Percentiles rank a stretch among this genome's conserved stretches.
Evolutionary conservation across 106 monocot species (phyloP).

Genomic region (Dendrobium nobile): DNA sequence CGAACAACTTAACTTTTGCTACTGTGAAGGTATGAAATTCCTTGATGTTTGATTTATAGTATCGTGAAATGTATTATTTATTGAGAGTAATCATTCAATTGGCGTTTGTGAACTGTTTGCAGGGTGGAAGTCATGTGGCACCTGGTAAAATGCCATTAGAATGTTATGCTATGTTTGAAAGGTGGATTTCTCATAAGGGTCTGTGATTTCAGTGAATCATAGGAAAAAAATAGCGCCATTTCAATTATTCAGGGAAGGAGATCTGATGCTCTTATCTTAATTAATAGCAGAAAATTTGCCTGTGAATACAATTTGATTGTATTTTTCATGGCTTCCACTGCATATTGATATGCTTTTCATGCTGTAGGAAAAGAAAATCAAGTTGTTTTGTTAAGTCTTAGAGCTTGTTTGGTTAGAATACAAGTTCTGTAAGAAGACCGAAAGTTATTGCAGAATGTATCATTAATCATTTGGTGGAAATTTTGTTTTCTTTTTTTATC

Average conservation of each 20-base stretch:
- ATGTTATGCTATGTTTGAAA: slow-evolving; percentile 3
- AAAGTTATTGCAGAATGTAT: too few species aligned
- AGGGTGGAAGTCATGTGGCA: slow-evolving; percentile 9
- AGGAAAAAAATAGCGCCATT: neutral
- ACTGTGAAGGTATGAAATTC: slow-evolving; percentile 46
- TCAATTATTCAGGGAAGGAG: neutral
- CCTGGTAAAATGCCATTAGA: slow-evolving; percentile 1
- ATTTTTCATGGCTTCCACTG: neutral
- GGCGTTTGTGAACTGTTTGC: neutral
- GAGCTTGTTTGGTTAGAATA: neutral
- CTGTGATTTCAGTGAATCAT: neutral
- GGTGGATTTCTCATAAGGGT: neutral
- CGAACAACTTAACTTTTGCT: slow-evolving; percentile 60
- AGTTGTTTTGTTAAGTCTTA: neutral
- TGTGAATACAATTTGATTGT: neutral
- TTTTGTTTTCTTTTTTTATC: too few species aligned
- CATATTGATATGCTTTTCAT: neutral
- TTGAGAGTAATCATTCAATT: neutral
- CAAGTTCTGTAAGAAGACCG: neutral
- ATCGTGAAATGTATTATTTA: neutral
- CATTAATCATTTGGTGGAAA: too few species aligned
- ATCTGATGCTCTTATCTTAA: neutral
- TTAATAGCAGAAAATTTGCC: neutral
- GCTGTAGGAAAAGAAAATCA: neutral
- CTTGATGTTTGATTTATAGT: neutral